A percentile compares a stretch with the other conserved stretches of the same genome.
Conservation (phyloP, 2,329 filamentous ascomycete species). For the Pseudopyrenochaeta lycopersici region DNA sequence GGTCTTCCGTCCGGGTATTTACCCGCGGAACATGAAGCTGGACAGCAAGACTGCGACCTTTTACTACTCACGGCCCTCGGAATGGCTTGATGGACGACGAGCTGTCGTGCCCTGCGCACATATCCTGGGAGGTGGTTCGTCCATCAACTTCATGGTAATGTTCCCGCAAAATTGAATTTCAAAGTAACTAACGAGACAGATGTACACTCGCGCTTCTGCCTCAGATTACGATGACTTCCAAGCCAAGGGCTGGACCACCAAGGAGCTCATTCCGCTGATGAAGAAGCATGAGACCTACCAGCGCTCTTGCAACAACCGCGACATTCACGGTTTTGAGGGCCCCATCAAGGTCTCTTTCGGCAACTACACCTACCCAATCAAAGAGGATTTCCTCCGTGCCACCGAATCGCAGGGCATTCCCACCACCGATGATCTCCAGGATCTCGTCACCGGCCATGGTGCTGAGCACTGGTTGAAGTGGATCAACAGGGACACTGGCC, state of each 20-base stretch:
- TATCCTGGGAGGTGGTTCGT: slow-evolving; percentile 75
- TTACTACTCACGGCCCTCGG: slow-evolving; percentile 78
- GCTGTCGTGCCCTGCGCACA: slow-evolving; percentile 80
- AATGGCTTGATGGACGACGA: slow-evolving; percentile 74
- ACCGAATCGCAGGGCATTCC: slow-evolving; percentile 78
- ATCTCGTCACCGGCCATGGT: slow-evolving; percentile 72
- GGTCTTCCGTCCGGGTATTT: slow-evolving; percentile 79
- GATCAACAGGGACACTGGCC: slow-evolving; percentile 77
- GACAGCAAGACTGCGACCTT: slow-evolving; percentile 85
- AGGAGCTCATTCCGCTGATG: slow-evolving; percentile 79
- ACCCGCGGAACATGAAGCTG: slow-evolving; percentile 80
- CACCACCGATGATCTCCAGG: slow-evolving; percentile 78
- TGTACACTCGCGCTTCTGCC: slow-evolving; percentile 76
- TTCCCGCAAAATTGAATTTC: too few species aligned
- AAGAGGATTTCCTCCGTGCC: slow-evolving; percentile 80
- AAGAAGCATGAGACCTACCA: slow-evolving; percentile 85
- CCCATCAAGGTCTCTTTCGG: slow-evolving; percentile 84
- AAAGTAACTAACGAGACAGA: slow-evolving; percentile 54
- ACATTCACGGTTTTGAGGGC: slow-evolving; percentile 78
- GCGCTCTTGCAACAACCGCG: slow-evolving; percentile 60
- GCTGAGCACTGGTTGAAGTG: slow-evolving; percentile 87
- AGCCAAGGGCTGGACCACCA: slow-evolving; percentile 79
- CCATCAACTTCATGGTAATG: slow-evolving; percentile 78
- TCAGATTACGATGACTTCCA: slow-evolving; percentile 83
- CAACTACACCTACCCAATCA: slow-evolving; percentile 82